Percentiles rank a stretch among this genome's conserved stretches.
These are phyloP conservation scores for Arctium lappa DNA, from an alignment of 129 eudicot species.

Conservation along the genomic window DNA sequence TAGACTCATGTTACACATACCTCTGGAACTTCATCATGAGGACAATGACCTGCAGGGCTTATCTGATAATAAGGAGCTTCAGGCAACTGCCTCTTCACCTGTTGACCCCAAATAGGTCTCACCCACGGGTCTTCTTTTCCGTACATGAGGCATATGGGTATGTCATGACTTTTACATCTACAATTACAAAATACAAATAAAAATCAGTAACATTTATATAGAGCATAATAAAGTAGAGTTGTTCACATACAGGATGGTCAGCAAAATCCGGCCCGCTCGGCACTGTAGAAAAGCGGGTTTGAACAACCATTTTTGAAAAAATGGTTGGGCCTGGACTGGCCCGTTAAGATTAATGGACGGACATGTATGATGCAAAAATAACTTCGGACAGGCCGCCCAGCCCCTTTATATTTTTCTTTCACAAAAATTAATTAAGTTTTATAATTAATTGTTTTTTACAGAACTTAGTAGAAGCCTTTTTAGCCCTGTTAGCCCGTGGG, in stretches of 20 bases:
- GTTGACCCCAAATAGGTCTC: slow-evolving; percentile 85
- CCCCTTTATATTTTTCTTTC: no score
- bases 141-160: slow-evolving; percentile 84
- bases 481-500: no score
- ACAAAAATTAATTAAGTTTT: no score
- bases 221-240: neutral
- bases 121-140: slow-evolving; percentile 99
- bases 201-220: neutral
- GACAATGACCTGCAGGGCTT: slow-evolving; percentile 99
- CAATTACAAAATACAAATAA: neutral
- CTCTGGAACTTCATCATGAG: slow-evolving; percentile 99
- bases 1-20: slow-evolving; percentile 27
- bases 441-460: no score
- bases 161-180: slow-evolving; percentile 60
- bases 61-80: slow-evolving; percentile 90
- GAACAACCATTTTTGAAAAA: neutral
- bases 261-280: neutral
- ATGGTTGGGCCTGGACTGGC: no score
- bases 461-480: no score
- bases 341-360: no score
- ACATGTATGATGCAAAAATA: neutral
- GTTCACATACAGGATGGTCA: neutral
- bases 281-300: neutral
- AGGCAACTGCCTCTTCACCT: slow-evolving; percentile 76
- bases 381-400: no score